Percentiles rank a stretch among this genome's conserved stretches.
Evolutionary conservation across 2,329 filamentous ascomycete species (phyloP).

Genomic region (Penicillium sp.): DNA sequence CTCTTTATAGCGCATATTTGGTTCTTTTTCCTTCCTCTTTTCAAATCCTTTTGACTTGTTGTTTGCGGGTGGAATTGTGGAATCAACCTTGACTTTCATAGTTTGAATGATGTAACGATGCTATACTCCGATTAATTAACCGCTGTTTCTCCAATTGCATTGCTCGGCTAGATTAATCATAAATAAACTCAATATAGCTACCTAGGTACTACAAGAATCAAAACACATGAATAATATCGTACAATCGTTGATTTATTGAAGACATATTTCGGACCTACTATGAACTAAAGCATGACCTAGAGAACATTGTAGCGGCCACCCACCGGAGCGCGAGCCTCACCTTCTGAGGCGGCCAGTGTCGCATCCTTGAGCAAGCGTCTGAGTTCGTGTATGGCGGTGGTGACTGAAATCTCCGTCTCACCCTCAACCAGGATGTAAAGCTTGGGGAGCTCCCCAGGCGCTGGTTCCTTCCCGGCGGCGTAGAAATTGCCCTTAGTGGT

Average conservation of each 20-base stretch:
- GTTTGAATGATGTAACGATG: not conserved
- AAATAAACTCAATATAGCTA: accelerated
- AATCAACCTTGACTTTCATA: not conserved
- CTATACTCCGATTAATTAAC: not conserved
- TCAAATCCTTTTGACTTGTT: not conserved
- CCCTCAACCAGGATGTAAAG: conserved; percentile 97
- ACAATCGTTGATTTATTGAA: conserved; percentile 2
- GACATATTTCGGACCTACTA: too few relatives aligned
- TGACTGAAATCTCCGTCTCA: conserved; percentile 90
- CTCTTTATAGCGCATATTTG: not conserved
- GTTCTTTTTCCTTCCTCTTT: too few relatives aligned
- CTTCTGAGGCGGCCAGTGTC: conserved; percentile 83
- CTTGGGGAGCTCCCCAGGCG: conserved; percentile 76
- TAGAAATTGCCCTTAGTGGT: conserved; percentile 97
- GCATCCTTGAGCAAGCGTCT: conserved; percentile 86
- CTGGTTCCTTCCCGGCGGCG: conserved; percentile 74
- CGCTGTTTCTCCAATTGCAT: not conserved
- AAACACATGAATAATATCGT: conserved; percentile 4
- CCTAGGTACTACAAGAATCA: not conserved
- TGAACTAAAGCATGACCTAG: conserved; percentile 60
- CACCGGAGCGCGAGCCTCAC: conserved; percentile 74
- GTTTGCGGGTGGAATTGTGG: not conserved
- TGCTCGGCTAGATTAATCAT: not conserved
- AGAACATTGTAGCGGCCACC: conserved; percentile 85
- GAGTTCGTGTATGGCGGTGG: conserved; percentile 85